phyloP scores from a whole-genome alignment of 176 grass and related monocot species.

The Musa acuminata region DNA sequence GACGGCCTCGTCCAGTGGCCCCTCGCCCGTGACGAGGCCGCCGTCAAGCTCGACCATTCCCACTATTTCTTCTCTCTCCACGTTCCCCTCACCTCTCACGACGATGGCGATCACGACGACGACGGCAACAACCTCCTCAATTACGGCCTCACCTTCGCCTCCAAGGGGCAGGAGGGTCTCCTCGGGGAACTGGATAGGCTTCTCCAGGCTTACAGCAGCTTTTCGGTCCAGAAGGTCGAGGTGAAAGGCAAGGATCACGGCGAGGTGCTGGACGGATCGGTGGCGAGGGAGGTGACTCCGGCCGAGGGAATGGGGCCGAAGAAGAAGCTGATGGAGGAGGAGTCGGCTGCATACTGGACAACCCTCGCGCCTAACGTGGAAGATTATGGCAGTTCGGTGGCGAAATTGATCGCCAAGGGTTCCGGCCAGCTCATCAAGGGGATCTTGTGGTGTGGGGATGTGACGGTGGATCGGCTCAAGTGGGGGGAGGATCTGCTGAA shows the following conservation, averaged over 20 bases:
- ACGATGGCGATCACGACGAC: constrained; percentile 28
- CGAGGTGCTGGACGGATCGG: constrained; percentile 60
- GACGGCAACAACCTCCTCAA: constrained; percentile 40
- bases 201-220: constrained; percentile 71
- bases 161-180: constrained; percentile 56
- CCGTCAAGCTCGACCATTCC: constrained; percentile 77
- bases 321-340: constrained; percentile 59
- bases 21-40: constrained; percentile 60
- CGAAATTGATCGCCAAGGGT: constrained; percentile 54
- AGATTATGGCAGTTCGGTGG: constrained; percentile 68
- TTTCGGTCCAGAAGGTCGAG: constrained; percentile 73
- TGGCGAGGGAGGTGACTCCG: constrained; percentile 48
- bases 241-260: constrained; percentile 18
- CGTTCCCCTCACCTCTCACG: constrained; percentile 44
- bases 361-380: constrained; percentile 91
- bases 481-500: constrained; percentile 52
- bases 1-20: constrained; percentile 84
- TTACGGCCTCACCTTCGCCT: constrained; percentile 79
- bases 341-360: constrained; percentile 83
- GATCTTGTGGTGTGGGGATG: constrained; percentile 88
- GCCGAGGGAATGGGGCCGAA: constrained; percentile 67
- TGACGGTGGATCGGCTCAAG: constrained; percentile 53
- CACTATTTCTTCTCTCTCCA: constrained; percentile 96
- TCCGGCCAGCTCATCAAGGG: constrained; percentile 69
- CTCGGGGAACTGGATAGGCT: constrained; percentile 51